Percentiles rank a stretch among this genome's conserved stretches.
phyloP scores from a whole-genome alignment of 805 yeast genomes.

The Sugiyamaella floridensis region DNA sequence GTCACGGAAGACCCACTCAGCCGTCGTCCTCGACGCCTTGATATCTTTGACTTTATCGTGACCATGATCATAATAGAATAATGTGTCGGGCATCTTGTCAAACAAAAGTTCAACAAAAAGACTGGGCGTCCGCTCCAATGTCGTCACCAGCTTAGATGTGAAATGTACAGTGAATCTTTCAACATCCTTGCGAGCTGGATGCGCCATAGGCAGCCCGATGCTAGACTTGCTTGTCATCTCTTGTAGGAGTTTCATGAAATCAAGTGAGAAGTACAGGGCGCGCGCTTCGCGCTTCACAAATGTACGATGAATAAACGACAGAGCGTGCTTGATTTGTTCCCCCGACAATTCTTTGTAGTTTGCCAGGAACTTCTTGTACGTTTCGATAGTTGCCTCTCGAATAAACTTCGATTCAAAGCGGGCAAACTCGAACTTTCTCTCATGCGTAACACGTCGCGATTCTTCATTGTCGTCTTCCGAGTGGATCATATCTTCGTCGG shows the following conservation, averaged over 20 bases:
- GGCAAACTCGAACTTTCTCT: slow-evolving; percentile 43
- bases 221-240: slow-evolving; percentile 44
- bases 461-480: slow-evolving; percentile 19
- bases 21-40: slow-evolving; percentile 11
- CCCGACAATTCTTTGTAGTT: slow-evolving; percentile 57
- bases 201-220: slow-evolving; percentile 34
- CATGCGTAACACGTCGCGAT: slow-evolving; percentile 32
- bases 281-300: slow-evolving; percentile 58
- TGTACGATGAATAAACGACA: slow-evolving; percentile 65
- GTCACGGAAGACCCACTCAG: slow-evolving; percentile 27
- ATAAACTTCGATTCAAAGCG: slow-evolving; percentile 41
- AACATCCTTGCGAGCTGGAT: slow-evolving; percentile 50
- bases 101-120: slow-evolving; percentile 61
- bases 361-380: slow-evolving; percentile 56
- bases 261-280: slow-evolving; percentile 57
- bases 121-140: slow-evolving; percentile 44
- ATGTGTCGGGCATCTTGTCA: slow-evolving; percentile 43
- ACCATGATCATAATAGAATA: slow-evolving; percentile 56
- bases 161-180: slow-evolving; percentile 59
- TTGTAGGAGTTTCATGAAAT: slow-evolving; percentile 57
- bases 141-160: slow-evolving; percentile 50
- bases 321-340: slow-evolving; percentile 51
- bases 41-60: slow-evolving; percentile 31
- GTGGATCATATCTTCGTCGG: slow-evolving; percentile 10
- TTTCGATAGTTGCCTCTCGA: slow-evolving; percentile 53